Conservation (phyloP, 148 eudicot genomes). For the Linanthus parryae region DNA sequence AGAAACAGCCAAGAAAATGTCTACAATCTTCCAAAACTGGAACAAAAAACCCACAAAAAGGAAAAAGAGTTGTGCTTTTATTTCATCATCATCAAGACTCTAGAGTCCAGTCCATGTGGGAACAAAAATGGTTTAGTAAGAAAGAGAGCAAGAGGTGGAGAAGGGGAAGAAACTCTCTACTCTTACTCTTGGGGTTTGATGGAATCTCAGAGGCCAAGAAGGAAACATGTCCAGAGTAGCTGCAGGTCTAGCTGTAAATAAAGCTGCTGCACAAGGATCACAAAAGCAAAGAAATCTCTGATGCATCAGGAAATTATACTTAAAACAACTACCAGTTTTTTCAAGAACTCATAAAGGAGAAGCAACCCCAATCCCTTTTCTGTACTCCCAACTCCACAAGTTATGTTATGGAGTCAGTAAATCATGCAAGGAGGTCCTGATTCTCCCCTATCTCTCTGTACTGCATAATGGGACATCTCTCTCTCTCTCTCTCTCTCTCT, state of each 20-base stretch:
- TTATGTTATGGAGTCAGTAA: constrained; percentile 45
- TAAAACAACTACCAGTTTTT: constrained; percentile 3
- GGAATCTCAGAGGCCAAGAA: constrained; percentile 95
- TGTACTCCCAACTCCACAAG: constrained; percentile 17
- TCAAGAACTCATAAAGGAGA: constrained; percentile 18
- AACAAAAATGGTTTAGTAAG: constrained; percentile 40
- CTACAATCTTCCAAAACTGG: too few species aligned
- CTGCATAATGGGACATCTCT: too few species aligned
- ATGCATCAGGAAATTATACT: constrained; percentile 12
- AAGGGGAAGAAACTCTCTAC: constrained; percentile 30
- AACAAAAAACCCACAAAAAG: not conserved
- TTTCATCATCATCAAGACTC: too few species aligned
- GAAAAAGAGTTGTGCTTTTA: constrained; percentile 3
- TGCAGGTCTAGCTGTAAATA: constrained; percentile 71
- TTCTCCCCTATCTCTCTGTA: too few species aligned
- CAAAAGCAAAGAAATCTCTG: constrained; percentile 27
- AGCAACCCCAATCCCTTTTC: constrained; percentile 25
- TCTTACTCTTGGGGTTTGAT: constrained; percentile 45
- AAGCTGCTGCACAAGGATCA: constrained; percentile 84
- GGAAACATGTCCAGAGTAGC: constrained; percentile 99
- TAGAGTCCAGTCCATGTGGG: not conserved
- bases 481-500: constrained; percentile 1
- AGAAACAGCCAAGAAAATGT: too few species aligned
- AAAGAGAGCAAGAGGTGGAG: constrained; percentile 12
- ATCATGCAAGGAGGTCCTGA: constrained; percentile 32